Percentiles rank a stretch among this genome's conserved stretches.
Conservation (phyloP, 2,329 filamentous ascomycete genomes). For the Clathrospora elynae region DNA sequence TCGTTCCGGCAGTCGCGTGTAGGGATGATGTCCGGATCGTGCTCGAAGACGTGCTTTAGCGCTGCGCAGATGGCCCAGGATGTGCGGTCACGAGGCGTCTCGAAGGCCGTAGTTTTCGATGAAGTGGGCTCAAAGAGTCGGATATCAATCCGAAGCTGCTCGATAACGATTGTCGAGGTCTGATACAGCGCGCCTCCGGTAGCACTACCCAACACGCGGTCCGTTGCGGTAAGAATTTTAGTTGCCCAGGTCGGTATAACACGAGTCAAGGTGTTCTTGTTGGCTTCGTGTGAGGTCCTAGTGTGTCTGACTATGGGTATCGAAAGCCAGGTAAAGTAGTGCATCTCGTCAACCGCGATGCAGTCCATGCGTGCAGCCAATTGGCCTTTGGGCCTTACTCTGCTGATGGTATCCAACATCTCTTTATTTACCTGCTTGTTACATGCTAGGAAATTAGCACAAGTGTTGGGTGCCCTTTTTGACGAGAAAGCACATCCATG, state of each 20-base stretch:
- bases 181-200: too few species aligned
- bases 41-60: conserved; percentile 36
- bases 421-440: conserved; percentile 40
- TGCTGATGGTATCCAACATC: conserved; percentile 30
- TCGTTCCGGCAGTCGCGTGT: conserved; percentile 10
- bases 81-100: conserved; percentile 29
- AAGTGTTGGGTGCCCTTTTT: conserved; percentile 31
- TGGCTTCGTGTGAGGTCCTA: neutral
- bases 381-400: conserved; percentile 22
- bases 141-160: conserved; percentile 40
- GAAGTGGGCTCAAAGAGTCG: conserved; percentile 30
- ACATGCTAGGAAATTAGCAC: conserved; percentile 36
- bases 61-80: conserved; percentile 46
- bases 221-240: conserved; percentile 13
- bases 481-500: conserved; percentile 35
- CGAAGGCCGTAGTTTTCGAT: conserved; percentile 25
- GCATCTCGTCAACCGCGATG: conserved; percentile 35
- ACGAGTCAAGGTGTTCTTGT: conserved; percentile 3
- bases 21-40: conserved; percentile 29
- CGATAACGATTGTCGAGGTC: conserved; percentile 29
- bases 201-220: conserved; percentile 12
- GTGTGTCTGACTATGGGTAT: conserved; percentile 37
- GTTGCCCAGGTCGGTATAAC: conserved; percentile 26
- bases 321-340: conserved; percentile 42
- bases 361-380: conserved; percentile 37